Evolutionary conservation across 2,329 filamentous ascomycete genomes (phyloP).

Genomic region (Davidsoniella virescens): DNA sequence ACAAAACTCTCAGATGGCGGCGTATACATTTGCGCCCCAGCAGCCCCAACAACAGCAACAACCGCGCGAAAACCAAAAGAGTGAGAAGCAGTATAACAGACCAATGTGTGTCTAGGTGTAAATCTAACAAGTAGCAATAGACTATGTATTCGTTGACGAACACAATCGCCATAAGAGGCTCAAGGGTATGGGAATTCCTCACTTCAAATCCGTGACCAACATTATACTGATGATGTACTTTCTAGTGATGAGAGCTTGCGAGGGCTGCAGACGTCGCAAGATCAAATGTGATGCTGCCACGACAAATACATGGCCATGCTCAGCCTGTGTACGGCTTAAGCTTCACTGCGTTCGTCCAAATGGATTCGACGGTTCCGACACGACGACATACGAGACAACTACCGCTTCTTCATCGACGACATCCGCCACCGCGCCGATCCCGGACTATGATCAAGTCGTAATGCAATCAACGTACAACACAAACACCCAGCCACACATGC

Average conservation of each 20-base stretch:
- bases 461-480: constrained; percentile 6
- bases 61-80: constrained; percentile 12
- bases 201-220: not conserved
- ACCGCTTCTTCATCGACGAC: not conserved
- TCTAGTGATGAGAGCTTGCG: constrained; percentile 88
- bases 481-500: constrained; percentile 1
- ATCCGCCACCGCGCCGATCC: not conserved
- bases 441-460: constrained; percentile 1
- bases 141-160: constrained; percentile 98
- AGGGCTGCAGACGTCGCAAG: constrained; percentile 85
- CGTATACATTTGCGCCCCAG: constrained; percentile 58
- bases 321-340: constrained; percentile 81
- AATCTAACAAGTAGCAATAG: constrained; percentile 31
- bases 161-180: constrained; percentile 95
- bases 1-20: constrained; percentile 54
- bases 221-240: not conserved
- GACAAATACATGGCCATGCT: constrained; percentile 94
- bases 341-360: constrained; percentile 84
- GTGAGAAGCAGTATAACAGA: constrained; percentile 1
- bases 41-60: constrained; percentile 26
- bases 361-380: constrained; percentile 40
- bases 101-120: too few relatives aligned
- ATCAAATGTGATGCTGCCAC: constrained; percentile 97
- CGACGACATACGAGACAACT: constrained; percentile 14
- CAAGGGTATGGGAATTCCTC: constrained; percentile 48